Base-by-base conservation (phyloP, 2,329 filamentous ascomycete species). In the Fusarium sp. region DNA sequence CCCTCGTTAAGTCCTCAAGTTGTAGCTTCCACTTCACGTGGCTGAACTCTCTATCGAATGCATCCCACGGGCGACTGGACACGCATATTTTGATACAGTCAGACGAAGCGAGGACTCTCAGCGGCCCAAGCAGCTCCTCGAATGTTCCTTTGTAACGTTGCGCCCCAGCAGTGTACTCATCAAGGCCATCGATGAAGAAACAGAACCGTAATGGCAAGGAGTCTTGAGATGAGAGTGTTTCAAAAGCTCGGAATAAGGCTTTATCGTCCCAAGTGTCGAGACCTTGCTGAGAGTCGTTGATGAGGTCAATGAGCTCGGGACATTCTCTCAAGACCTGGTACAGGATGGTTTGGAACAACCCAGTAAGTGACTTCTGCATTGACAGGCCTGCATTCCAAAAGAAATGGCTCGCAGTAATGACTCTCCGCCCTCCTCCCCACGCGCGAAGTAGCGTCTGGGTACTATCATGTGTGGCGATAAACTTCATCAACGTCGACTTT, bases 401-500 rank as follows among this genome's bases (percentile, higher is more conserved):
- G 49, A 42, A 46, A 16, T 68, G 65, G 9, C 18, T 68, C 8
- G 53, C 34, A 0, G 49, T 15, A 3, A 68, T 8, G 3, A 32
- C 20, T 5, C 52, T 38, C 11, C 29, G 5, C 4, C 38, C 7
- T 1, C 52, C 43, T 22, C 58, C 46, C 58, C 63, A 68, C 24
- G 24, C 7, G 3, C 29, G 6, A 0, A 68, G 47, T 2, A 49
- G 27, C 5, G 22, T 18, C 10, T 9, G 4, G 1, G 63, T 63
- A 29, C 51, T 3, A 1, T 38, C 7, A 1, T 68, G 22, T 2
- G 44, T 49, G 3, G 38, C 18, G 7, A 63, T 43, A n/a, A 68
- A 68, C n/a, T 68, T 68, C 58, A 68, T 63, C 18, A 68, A 45
- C 2, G 52, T 59, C 2, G 58, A 68, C 18, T 68, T 68, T 1